These are phyloP conservation scores for Neurospora tetraspora DNA, from an alignment of 495 filamentous ascomycete species.

Conservation along the genomic window DNA sequence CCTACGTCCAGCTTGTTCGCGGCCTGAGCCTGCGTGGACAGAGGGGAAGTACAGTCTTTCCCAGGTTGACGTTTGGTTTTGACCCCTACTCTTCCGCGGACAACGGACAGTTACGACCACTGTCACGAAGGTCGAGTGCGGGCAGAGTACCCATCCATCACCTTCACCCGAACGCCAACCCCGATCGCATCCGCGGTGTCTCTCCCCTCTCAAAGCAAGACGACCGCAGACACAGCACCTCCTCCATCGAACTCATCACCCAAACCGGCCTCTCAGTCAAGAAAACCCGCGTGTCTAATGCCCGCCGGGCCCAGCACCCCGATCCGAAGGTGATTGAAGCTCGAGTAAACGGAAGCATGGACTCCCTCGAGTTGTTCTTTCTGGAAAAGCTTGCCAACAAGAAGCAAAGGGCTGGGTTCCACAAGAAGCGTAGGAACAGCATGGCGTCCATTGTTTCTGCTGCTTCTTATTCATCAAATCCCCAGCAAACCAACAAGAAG, in stretches of 20 bases:
- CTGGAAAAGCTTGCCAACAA: conserved; percentile 15
- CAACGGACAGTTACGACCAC: not conserved
- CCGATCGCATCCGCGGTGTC: not conserved
- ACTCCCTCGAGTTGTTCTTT: conserved; percentile 20
- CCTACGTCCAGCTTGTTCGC: conserved; percentile 9
- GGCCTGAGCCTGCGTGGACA: conserved; percentile 3
- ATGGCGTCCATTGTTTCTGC: not conserved
- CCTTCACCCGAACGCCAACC: not conserved
- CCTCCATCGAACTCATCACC: conserved; percentile 9
- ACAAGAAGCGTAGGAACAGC: not conserved
- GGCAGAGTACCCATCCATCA: not conserved
- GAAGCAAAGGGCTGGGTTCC: not conserved
- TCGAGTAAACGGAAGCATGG: conserved; percentile 5
- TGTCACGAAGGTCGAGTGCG: not conserved
- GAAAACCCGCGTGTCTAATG: conserved; percentile 7
- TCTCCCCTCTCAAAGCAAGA: not conserved
- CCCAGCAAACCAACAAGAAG: conserved; percentile 2
- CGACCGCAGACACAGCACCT: conserved; percentile 1
- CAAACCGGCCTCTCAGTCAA: conserved; percentile 12
- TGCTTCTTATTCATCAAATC: not conserved
- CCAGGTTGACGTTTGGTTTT: not conserved
- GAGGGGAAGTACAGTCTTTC: not conserved
- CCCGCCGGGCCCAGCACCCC: not conserved
- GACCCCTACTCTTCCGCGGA: not conserved
- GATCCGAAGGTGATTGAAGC: not conserved